phyloP scores from a whole-genome alignment of 768 basidiomycete genomes.

The Ramaria sp. region DNA sequence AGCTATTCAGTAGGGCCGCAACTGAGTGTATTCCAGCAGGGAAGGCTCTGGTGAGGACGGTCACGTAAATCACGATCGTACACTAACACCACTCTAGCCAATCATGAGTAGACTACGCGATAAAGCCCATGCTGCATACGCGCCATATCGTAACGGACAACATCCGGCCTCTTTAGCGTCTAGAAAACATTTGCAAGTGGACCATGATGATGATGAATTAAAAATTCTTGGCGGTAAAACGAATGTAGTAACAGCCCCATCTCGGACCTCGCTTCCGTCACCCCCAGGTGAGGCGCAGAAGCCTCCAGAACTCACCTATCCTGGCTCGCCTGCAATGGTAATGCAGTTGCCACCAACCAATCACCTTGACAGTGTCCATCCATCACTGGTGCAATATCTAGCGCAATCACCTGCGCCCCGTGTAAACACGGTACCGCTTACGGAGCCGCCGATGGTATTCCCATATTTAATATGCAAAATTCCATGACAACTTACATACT shows the following conservation, averaged over 20 bases:
- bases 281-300: background rate
- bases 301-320: background rate
- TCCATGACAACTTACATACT: background rate
- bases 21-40: slow-evolving; percentile 49
- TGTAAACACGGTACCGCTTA: background rate
- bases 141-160: slow-evolving; percentile 25
- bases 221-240: slow-evolving; percentile 56
- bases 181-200: slow-evolving; percentile 32
- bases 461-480: background rate
- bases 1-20: slow-evolving; percentile 46
- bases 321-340: slow-evolving; percentile 4
- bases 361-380: slow-evolving; percentile 9
- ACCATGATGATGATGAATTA: slow-evolving; percentile 52
- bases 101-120: slow-evolving; percentile 56
- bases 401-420: background rate
- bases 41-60: slow-evolving; percentile 19
- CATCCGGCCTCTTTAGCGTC: slow-evolving; percentile 25
- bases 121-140: slow-evolving; percentile 57
- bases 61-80: no score
- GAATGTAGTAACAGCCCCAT: slow-evolving; percentile 38
- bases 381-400: slow-evolving; percentile 7
- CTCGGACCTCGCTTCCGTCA: background rate
- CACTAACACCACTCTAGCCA: slow-evolving; percentile 26
- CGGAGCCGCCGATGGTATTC: background rate
- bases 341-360: slow-evolving; percentile 6